Base-by-base conservation (phyloP, 345 rosid genomes). In the Psidium friedrichsthalianum region DNA sequence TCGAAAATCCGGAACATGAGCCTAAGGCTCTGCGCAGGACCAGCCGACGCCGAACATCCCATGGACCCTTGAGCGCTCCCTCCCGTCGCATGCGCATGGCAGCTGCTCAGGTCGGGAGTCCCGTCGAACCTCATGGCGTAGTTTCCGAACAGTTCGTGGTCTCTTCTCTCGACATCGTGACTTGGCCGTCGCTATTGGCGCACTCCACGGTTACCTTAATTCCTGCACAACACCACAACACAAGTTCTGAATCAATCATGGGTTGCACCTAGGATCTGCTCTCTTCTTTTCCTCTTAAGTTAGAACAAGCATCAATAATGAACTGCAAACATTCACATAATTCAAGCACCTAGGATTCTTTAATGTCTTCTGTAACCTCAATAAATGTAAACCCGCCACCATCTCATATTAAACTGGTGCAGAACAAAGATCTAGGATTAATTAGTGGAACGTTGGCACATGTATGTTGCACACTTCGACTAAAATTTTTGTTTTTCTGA, bases 61-160 rank as follows among this genome's bases (percentile, higher is more conserved):
- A 76, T 85, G 51, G 51, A 16, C 6, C 47, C 44, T 40, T 94
- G 87, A 27, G 88, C 88, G 64, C 90, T 92, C 81, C 84, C 94
- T 56, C 92, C 90, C 74, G 93, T 88, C 83, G 93, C 94, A 51
- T 93, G 95, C 54, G 94, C 98, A 82, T 89, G 87, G 87, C 98
- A 97, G 82, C 90, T 90, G 74, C 92, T 94, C 83, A 97, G 87
- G 90, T 97, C 96, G 13, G 98, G 98, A 49, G 90, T 85, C 27
- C 98, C 99, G 82, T 94, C 94, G 49, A 95, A 91, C 84, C 88
- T 93, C 93, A 97, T 92, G 57, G 87, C 88, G 82, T 95, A 97
- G 82, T 78, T 91, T 49, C 99, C 99, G 55, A 95, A 86, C 89
- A 88, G 85, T 93, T 92, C 58, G 98, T 93, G 2, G 90, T 94